These are phyloP conservation scores for Kernera saxatilis DNA, from an alignment of 345 rosid species.

Conservation along the genomic window DNA sequence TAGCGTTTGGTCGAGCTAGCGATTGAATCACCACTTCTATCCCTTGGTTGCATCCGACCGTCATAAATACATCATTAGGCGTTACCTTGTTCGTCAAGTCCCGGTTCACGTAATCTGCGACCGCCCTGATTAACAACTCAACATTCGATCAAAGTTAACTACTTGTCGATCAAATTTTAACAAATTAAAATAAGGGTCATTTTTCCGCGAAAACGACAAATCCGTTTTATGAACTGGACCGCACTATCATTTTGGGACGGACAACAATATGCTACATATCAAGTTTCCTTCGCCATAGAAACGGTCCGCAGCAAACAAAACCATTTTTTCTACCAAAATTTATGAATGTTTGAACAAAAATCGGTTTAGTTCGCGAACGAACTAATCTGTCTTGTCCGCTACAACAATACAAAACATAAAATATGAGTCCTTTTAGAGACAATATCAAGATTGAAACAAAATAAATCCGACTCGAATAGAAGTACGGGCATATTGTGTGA, in stretches of 20 bases:
- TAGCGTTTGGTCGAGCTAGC: slow-evolving; percentile 55
- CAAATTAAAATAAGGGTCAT: neutral
- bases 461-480: neutral
- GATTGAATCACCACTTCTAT: slow-evolving; percentile 42
- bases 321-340: neutral
- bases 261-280: neutral
- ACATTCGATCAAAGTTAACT: neutral
- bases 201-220: neutral
- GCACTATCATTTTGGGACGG: too few species aligned
- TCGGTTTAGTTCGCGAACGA: too few species aligned
- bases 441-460: neutral
- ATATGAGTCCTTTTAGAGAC: neutral
- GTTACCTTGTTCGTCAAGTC: slow-evolving; percentile 56
- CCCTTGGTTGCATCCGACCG: slow-evolving; percentile 61
- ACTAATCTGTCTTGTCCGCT: too few species aligned
- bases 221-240: too few species aligned
- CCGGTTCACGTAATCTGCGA: slow-evolving; percentile 51
- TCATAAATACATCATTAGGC: slow-evolving; percentile 44
- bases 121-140: slow-evolving; percentile 42
- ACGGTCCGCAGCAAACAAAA: too few species aligned
- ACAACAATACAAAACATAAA: too few species aligned
- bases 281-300: too few species aligned
- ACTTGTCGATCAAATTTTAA: neutral
- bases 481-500: neutral
- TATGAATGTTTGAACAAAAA: too few species aligned